Percentiles rank a stretch among this genome's conserved stretches.
Conservation (phyloP, 352 stramenopile species). For the Globisporangium mamillatum region DNA sequence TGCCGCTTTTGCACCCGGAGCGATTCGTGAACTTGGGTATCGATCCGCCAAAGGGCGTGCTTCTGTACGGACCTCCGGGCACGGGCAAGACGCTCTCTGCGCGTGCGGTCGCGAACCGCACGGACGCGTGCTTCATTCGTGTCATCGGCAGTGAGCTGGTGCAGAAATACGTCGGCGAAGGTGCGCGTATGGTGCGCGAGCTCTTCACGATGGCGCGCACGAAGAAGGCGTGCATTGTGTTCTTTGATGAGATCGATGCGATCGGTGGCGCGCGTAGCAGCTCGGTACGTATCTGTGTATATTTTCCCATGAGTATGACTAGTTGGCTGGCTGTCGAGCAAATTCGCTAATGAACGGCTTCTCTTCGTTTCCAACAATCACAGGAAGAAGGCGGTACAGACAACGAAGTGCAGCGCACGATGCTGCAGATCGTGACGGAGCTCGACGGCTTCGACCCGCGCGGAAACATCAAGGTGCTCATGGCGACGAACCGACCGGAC, state of each 20-base stretch:
- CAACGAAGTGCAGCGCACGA: slow-evolving; percentile 99
- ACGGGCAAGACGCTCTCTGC: slow-evolving; percentile 98
- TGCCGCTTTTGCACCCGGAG: slow-evolving; percentile 97
- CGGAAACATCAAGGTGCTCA: slow-evolving; percentile 99
- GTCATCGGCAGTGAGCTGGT: slow-evolving; percentile 99
- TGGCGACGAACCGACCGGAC: slow-evolving; percentile 98
- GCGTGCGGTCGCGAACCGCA: slow-evolving; percentile 97
- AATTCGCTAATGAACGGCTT: background rate
- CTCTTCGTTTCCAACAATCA: background rate
- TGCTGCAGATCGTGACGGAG: slow-evolving; percentile 99
- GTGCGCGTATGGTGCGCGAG: slow-evolving; percentile 98
- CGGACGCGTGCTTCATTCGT: slow-evolving; percentile 99
- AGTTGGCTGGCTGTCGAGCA: too few relatives aligned
- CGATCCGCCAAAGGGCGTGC: slow-evolving; percentile 98
- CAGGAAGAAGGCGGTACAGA: slow-evolving; percentile 94
- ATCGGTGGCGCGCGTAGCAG: slow-evolving; percentile 93
- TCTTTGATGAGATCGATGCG: slow-evolving; percentile 99
- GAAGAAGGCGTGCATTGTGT: slow-evolving; percentile 98
- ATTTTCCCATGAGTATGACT: background rate
- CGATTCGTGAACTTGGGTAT: slow-evolving; percentile 99
- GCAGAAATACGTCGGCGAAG: slow-evolving; percentile 99
- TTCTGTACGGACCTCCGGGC: slow-evolving; percentile 97
- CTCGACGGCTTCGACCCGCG: slow-evolving; percentile 98
- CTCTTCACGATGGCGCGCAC: slow-evolving; percentile 99
- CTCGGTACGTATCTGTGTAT: slow-evolving; percentile 25